Percentiles rank a stretch among this genome's conserved stretches.
Evolutionary conservation across 2,329 filamentous ascomycete genomes (phyloP).

Genomic region (Aspergillus ruber): DNA sequence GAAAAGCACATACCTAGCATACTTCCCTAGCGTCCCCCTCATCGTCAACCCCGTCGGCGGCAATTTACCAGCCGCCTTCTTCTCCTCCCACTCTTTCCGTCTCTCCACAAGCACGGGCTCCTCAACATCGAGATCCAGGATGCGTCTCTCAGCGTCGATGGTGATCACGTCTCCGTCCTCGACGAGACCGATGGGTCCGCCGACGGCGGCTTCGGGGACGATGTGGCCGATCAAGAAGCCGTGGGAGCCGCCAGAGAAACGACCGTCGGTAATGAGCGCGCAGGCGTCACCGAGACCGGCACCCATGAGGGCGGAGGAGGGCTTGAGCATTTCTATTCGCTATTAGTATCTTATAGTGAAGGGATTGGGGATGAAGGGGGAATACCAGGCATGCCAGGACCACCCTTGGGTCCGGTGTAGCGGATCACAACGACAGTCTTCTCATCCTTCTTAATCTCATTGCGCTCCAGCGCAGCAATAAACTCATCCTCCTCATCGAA

Average conservation of each 20-base stretch:
- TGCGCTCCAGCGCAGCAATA: conserved; percentile 59
- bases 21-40: conserved; percentile 65
- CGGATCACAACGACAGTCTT: conserved; percentile 72
- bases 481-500: conserved; percentile 66
- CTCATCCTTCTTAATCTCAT: conserved; percentile 66
- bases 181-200: conserved; percentile 79
- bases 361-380: neutral
- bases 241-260: conserved; percentile 63
- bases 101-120: conserved; percentile 58
- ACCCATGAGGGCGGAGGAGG: conserved; percentile 66
- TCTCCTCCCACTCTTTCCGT: conserved; percentile 53
- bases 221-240: conserved; percentile 85
- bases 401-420: conserved; percentile 67
- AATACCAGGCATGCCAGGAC: conserved; percentile 58
- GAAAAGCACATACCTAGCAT: conserved; percentile 49
- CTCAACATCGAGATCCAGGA: conserved; percentile 59
- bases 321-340: conserved; percentile 62
- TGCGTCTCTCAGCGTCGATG: conserved; percentile 71
- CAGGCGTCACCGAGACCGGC: conserved; percentile 63
- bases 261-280: conserved; percentile 65
- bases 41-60: conserved; percentile 50
- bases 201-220: conserved; percentile 78
- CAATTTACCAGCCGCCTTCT: conserved; percentile 31
- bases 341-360: conserved; percentile 51
- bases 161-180: conserved; percentile 71